Percentiles rank a stretch among this genome's conserved stretches.
Evolutionary conservation across 345 rosid genomes (phyloP).

Genomic region (Streptanthus diversifolius): DNA sequence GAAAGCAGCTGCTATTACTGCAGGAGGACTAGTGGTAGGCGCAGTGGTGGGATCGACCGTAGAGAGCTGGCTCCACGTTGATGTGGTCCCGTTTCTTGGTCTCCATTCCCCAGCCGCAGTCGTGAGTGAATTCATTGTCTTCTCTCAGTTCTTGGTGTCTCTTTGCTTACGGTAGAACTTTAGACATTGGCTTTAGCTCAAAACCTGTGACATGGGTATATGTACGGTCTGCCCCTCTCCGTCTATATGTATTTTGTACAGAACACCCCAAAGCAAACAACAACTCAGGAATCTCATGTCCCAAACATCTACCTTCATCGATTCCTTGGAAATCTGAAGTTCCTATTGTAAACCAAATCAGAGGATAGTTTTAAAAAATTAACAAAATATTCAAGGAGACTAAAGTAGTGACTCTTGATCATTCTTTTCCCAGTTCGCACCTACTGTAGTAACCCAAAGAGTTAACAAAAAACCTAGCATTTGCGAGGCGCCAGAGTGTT

Average conservation of each 20-base stretch:
- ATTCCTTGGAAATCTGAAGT: neutral
- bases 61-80: slow-evolving; percentile 95
- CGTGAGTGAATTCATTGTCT: slow-evolving; percentile 76
- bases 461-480: neutral
- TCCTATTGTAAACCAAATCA: slow-evolving; percentile 2
- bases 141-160: slow-evolving; percentile 83
- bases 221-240: slow-evolving; percentile 9
- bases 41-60: slow-evolving; percentile 89
- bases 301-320: neutral
- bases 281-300: neutral
- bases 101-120: slow-evolving; percentile 80
- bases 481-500: neutral
- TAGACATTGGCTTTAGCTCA: slow-evolving; percentile 14
- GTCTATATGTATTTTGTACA: slow-evolving; percentile 33
- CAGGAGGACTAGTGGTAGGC: slow-evolving; percentile 93
- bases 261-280: slow-evolving; percentile 24
- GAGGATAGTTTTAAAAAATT: neutral
- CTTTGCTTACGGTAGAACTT: slow-evolving; percentile 62
- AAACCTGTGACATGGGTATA: slow-evolving; percentile 17
- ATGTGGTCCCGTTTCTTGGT: slow-evolving; percentile 82
- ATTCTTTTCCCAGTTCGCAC: neutral
- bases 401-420: neutral
- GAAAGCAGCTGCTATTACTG: slow-evolving; percentile 74
- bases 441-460: neutral
- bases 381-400: neutral